These are phyloP conservation scores for Fusarium sp. DNA, from an alignment of 2,329 filamentous ascomycete genomes.

Conservation along the genomic window DNA sequence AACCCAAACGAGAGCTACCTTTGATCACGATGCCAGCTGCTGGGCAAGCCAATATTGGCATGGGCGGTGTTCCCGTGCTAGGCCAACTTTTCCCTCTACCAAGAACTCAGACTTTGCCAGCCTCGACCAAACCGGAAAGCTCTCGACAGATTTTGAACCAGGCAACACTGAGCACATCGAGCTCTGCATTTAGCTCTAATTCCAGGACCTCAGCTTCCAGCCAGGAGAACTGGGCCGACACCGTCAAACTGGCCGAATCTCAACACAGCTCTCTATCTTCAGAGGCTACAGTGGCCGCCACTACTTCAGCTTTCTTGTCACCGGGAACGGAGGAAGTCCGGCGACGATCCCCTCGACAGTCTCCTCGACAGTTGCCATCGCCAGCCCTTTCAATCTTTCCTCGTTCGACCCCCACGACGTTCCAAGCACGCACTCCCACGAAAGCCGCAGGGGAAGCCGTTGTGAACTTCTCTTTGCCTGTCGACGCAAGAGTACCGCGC, in stretches of 20 bases:
- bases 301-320: slow-evolving; percentile 63
- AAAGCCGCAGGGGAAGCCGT: slow-evolving; percentile 18
- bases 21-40: slow-evolving; percentile 53
- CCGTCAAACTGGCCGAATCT: background rate
- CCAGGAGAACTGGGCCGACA: background rate
- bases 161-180: slow-evolving; percentile 61
- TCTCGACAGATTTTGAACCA: slow-evolving; percentile 44
- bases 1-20: slow-evolving; percentile 49
- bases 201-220: slow-evolving; percentile 62
- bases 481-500: slow-evolving; percentile 35
- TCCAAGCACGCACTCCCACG: slow-evolving; percentile 10
- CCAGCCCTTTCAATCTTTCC: slow-evolving; percentile 28
- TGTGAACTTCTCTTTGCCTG: slow-evolving; percentile 42
- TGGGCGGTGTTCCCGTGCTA: slow-evolving; percentile 55
- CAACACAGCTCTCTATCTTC: slow-evolving; percentile 4
- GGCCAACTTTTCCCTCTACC: slow-evolving; percentile 58
- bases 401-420: background rate
- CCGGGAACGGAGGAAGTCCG: slow-evolving; percentile 63
- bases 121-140: slow-evolving; percentile 26
- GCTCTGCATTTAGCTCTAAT: slow-evolving; percentile 58
- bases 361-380: slow-evolving; percentile 56
- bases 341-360: slow-evolving; percentile 64
- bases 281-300: slow-evolving; percentile 51
- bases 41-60: slow-evolving; percentile 51
- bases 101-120: slow-evolving; percentile 47